phyloP scores from a whole-genome alignment of 164 flowering plant genomes.

The Taxillus chinensis region DNA sequence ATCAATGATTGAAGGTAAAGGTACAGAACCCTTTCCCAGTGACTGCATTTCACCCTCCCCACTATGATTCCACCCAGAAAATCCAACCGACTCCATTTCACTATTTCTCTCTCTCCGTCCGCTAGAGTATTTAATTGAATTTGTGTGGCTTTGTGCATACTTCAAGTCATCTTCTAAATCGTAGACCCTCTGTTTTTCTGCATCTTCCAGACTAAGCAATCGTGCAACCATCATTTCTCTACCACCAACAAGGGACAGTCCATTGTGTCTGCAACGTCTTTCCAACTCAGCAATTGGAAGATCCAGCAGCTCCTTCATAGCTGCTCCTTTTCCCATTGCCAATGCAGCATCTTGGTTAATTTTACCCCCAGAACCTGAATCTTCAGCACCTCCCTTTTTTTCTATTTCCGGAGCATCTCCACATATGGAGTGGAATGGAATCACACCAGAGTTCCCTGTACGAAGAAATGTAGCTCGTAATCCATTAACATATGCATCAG shows the following conservation, averaged over 20 bases:
- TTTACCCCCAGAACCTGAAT: constrained; percentile 36
- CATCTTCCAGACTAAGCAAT: constrained; percentile 88
- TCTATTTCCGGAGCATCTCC: constrained; percentile 89
- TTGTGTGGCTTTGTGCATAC: constrained; percentile 37
- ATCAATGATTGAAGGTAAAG: constrained; percentile 32
- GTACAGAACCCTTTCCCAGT: constrained; percentile 21
- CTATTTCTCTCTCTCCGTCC: constrained; percentile 25
- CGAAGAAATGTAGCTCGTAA: constrained; percentile 92
- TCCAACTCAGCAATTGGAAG: constrained; percentile 90
- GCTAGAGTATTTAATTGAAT: constrained; percentile 37
- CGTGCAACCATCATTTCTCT: constrained; percentile 95
- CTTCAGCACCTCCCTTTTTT: constrained; percentile 38
- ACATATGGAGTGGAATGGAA: constrained; percentile 80
- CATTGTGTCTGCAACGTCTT: constrained; percentile 96
- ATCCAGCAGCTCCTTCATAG: constrained; percentile 61
- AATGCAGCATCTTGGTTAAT: constrained; percentile 72
- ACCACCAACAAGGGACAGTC: constrained; percentile 94
- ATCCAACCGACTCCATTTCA: constrained; percentile 32
- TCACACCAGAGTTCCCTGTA: constrained; percentile 76
- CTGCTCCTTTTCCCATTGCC: constrained; percentile 96
- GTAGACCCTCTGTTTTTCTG: constrained; percentile 70
- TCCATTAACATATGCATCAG: constrained; percentile 98
- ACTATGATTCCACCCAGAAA: constrained; percentile 45
- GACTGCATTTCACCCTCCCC: constrained; percentile 38
- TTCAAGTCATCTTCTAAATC: constrained; percentile 69